These are phyloP conservation scores for Pleomassaria siparia DNA, from an alignment of 2,329 filamentous ascomycete species.

Conservation along the genomic window DNA sequence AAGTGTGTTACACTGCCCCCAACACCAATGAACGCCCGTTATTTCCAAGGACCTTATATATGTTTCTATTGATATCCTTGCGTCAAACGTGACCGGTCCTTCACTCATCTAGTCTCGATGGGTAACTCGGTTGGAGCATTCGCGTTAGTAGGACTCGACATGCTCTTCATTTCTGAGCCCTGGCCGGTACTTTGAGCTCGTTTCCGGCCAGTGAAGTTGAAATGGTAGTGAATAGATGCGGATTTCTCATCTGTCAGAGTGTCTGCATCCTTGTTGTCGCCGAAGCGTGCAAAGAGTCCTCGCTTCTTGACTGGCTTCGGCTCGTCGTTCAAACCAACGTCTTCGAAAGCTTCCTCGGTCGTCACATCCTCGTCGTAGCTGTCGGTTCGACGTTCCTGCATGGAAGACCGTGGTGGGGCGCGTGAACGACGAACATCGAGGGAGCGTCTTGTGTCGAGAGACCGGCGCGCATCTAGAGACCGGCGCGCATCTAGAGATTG, in stretches of 20 bases:
- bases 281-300: slow-evolving; percentile 79
- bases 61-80: background rate
- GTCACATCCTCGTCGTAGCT: slow-evolving; percentile 62
- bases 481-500: slow-evolving; percentile 65
- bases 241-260: slow-evolving; percentile 44
- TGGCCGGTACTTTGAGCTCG: slow-evolving; percentile 63
- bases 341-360: slow-evolving; percentile 81
- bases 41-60: background rate
- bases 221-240: slow-evolving; percentile 54
- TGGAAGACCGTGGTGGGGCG: slow-evolving; percentile 63
- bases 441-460: slow-evolving; percentile 71
- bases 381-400: slow-evolving; percentile 60
- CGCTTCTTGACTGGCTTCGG: slow-evolving; percentile 71
- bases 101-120: slow-evolving; percentile 26
- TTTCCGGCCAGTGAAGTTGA: slow-evolving; percentile 72
- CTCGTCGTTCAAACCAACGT: slow-evolving; percentile 84
- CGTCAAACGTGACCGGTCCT: background rate
- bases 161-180: slow-evolving; percentile 70
- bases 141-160: slow-evolving; percentile 48
- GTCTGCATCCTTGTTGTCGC: slow-evolving; percentile 53
- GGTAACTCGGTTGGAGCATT: slow-evolving; percentile 19
- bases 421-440: slow-evolving; percentile 51
- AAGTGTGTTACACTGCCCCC: background rate
- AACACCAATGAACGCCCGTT: slow-evolving; percentile 1
- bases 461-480: slow-evolving; percentile 63